Evolutionary conservation across 2,329 filamentous ascomycete genomes (phyloP), one percentile per base, ranked within the genome.

Genomic region (Alternaria hordeiaustralica): DNA sequence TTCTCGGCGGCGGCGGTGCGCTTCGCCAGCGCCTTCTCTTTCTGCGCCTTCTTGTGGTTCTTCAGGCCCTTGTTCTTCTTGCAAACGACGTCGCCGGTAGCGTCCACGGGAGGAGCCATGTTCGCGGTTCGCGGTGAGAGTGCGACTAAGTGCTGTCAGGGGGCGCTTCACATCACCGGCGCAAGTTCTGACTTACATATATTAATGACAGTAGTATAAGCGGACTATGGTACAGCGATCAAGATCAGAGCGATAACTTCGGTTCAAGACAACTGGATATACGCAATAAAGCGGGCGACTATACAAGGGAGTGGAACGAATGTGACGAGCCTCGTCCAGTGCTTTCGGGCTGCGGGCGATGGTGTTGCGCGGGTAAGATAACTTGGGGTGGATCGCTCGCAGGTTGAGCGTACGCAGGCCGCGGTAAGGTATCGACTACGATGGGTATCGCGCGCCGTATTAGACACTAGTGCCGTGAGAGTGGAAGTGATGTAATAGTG

Each of bases 1-100:
- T 55, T 46, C 9, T 53, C 49, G 10, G 61, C 54, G 9, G 53
- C 51, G 7, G 56, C 55, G 18, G 21, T 33, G 26, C 64, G 62
- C 23, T 62, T 60, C 2, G 51, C 44, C 0, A 33, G 13, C 4
- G 30, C 36, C 33, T 60, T 67, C 33, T 57, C 41, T 57, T 62
- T 67, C 26, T 65, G 55, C 6, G 44, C 23, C 59, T 53, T 62
- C 36, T 63, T 63, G 36, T 60, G 45, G 7, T 46, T 33, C 36
- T 60, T 60, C 15, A 65, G 20, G 7, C 56, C 55, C 23, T 62
- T 60, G n/a, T 5, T 23, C 58, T 59, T 64, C 33, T 64, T 64
- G 43, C 1, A 50, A 6, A 3, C n/a, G 4, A 53, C 13, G 8
- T 47, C 20, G 8, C 25, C 18, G 12, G 36, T 5, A 13, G 6